Conservation (phyloP, 305 asterid genomes). For the Coffea humblotiana region DNA sequence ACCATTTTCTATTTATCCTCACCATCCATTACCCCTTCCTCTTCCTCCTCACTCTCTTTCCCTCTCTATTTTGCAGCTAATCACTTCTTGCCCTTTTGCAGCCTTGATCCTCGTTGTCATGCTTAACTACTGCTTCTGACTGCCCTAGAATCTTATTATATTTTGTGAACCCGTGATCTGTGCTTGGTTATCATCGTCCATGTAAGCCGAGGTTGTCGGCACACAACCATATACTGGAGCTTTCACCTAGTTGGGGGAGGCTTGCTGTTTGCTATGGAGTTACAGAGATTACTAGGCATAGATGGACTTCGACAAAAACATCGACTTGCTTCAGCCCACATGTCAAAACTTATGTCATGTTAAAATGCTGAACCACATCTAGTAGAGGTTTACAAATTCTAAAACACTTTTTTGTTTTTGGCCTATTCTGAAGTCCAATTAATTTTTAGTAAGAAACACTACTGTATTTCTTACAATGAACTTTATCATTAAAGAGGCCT, state of each 20-base stretch:
- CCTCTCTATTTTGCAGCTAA: slow-evolving; percentile 16
- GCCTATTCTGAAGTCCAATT: too few species aligned
- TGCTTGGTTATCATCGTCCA: background rate
- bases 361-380: too few species aligned
- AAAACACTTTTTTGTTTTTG: too few species aligned
- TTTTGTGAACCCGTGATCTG: background rate
- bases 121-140: slow-evolving; percentile 37
- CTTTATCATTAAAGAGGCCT: too few species aligned
- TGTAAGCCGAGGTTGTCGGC: slow-evolving; percentile 47
- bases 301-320: slow-evolving; percentile 17
- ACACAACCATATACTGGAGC: slow-evolving; percentile 37
- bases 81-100: slow-evolving; percentile 20
- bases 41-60: too few species aligned
- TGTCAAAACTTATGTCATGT: too few species aligned
- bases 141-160: slow-evolving; percentile 34
- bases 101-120: slow-evolving; percentile 26
- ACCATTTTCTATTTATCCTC: too few species aligned
- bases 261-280: slow-evolving; percentile 11
- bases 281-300: slow-evolving; percentile 21
- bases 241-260: slow-evolving; percentile 26
- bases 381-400: too few species aligned
- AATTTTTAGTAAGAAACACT: too few species aligned
- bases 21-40: too few species aligned
- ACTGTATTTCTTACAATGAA: too few species aligned
- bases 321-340: too few species aligned